phyloP scores from a whole-genome alignment of 352 stramenopile species.

The Pythium scleroteichum region DNA sequence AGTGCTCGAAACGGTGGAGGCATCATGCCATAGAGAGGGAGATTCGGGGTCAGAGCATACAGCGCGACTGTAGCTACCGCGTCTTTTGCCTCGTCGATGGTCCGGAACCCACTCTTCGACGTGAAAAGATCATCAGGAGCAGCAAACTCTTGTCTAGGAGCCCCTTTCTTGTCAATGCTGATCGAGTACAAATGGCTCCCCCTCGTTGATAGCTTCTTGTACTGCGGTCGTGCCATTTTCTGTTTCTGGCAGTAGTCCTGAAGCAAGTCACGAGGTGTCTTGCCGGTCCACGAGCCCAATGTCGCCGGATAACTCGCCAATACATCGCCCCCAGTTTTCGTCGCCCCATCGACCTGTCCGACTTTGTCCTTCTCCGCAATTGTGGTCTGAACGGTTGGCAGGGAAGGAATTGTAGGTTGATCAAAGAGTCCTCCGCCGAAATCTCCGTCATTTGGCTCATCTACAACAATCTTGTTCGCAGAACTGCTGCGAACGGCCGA shows the following conservation, averaged over 20 bases:
- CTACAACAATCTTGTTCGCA: background rate
- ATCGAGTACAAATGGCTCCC: slow-evolving; percentile 53
- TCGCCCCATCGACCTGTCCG: background rate
- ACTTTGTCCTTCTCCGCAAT: slow-evolving; percentile 6
- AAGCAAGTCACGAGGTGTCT: slow-evolving; percentile 87
- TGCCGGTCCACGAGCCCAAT: slow-evolving; percentile 57
- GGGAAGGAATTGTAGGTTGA: slow-evolving; percentile 22
- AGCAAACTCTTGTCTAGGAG: slow-evolving; percentile 32
- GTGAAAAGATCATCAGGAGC: slow-evolving; percentile 42
- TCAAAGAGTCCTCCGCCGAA: slow-evolving; percentile 28
- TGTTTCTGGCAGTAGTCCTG: slow-evolving; percentile 89
- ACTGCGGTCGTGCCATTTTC: slow-evolving; percentile 80
- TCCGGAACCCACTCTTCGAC: slow-evolving; percentile 47
- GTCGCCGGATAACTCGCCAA: slow-evolving; percentile 7
- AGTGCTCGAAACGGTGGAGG: slow-evolving; percentile 86
- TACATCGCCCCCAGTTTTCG: slow-evolving; percentile 5
- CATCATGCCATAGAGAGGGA: slow-evolving; percentile 90
- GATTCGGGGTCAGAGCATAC: slow-evolving; percentile 82
- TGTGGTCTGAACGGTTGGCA: slow-evolving; percentile 32
- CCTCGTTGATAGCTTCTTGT: slow-evolving; percentile 41
- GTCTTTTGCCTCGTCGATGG: slow-evolving; percentile 77
- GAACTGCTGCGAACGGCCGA: background rate
- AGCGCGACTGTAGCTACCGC: slow-evolving; percentile 79
- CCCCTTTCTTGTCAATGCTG: slow-evolving; percentile 36
- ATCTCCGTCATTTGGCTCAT: slow-evolving; percentile 21